Evolutionary conservation across 169 alveolate genomes (phyloP).

Genomic region (Nephromyces sp.): DNA sequence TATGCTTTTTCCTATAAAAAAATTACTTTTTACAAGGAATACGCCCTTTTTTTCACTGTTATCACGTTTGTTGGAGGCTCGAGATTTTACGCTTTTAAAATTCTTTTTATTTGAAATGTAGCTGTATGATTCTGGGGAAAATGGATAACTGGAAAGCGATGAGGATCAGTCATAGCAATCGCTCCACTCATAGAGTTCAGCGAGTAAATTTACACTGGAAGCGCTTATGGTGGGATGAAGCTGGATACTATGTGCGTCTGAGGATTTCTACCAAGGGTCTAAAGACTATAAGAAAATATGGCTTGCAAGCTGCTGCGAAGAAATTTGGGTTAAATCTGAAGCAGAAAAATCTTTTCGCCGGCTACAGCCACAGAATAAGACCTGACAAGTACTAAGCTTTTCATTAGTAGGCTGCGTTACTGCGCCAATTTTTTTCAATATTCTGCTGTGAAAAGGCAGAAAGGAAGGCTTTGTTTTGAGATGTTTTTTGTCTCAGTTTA

Average conservation of each 20-base stretch:
- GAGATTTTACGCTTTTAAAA: not conserved
- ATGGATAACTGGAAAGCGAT: conserved; percentile 70
- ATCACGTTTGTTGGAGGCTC: too few species aligned
- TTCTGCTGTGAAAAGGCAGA: too few species aligned
- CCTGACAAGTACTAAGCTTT: too few species aligned
- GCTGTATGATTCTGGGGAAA: conserved; percentile 70
- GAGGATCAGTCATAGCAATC: conserved; percentile 56
- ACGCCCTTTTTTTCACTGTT: too few species aligned
- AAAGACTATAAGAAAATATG: conserved; percentile 63
- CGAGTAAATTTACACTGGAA: conserved; percentile 59
- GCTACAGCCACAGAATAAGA: too few species aligned
- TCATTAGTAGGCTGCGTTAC: too few species aligned
- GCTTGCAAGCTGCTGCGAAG: conserved; percentile 61
- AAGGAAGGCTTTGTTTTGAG: too few species aligned
- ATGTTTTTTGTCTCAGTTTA: too few species aligned
- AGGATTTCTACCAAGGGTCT: conserved; percentile 63
- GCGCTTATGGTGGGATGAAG: conserved; percentile 60
- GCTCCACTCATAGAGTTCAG: conserved; percentile 52
- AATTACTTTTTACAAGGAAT: too few species aligned
- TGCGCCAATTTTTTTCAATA: too few species aligned
- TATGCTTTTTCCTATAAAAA: too few species aligned
- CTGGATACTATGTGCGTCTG: conserved; percentile 50
- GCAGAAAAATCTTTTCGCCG: conserved; percentile 62
- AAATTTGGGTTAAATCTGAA: conserved; percentile 56
- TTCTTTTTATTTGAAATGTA: conserved; percentile 8